Conservation (phyloP, 2,329 filamentous ascomycete species). For the Aspergillus transmontanensis region DNA sequence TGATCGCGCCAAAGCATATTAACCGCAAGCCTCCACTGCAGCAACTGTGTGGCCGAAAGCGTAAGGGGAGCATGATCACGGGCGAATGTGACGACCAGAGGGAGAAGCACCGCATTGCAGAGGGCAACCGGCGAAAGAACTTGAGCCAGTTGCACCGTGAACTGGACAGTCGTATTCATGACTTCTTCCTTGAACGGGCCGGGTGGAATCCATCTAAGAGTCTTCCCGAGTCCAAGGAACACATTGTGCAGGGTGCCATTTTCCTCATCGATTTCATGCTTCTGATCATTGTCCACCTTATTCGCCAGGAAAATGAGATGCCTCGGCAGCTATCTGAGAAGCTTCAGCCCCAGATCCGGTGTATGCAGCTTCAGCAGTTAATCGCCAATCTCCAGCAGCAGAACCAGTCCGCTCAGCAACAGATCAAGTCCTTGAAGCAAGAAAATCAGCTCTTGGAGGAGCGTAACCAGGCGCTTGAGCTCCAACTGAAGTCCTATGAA, state of each 20-base stretch:
- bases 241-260: slow-evolving; percentile 43
- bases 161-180: slow-evolving; percentile 40
- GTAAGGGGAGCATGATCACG: slow-evolving; percentile 37
- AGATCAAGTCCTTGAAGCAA: slow-evolving; percentile 37
- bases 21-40: slow-evolving; percentile 43
- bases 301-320: slow-evolving; percentile 39
- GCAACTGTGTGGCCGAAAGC: slow-evolving; percentile 43
- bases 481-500: slow-evolving; percentile 42
- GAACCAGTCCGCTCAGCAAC: slow-evolving; percentile 37
- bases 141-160: slow-evolving; percentile 43
- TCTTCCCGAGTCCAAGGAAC: slow-evolving; percentile 44
- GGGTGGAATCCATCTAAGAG: slow-evolving; percentile 45
- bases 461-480: slow-evolving; percentile 39
- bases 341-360: slow-evolving; percentile 41
- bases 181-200: slow-evolving; percentile 42
- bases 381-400: slow-evolving; percentile 39
- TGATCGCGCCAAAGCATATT: slow-evolving; percentile 40
- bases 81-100: slow-evolving; percentile 40
- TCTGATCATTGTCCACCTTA: slow-evolving; percentile 37
- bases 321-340: slow-evolving; percentile 40
- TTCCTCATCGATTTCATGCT: slow-evolving; percentile 44
- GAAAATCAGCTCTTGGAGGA: slow-evolving; percentile 40
- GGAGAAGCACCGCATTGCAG: slow-evolving; percentile 44
- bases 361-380: slow-evolving; percentile 42
- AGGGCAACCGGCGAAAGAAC: slow-evolving; percentile 44